Percentiles rank a stretch among this genome's conserved stretches.
Evolutionary conservation across 2,329 filamentous ascomycete genomes (phyloP).

Genomic region (Paraphaeosphaeria sporulosa): DNA sequence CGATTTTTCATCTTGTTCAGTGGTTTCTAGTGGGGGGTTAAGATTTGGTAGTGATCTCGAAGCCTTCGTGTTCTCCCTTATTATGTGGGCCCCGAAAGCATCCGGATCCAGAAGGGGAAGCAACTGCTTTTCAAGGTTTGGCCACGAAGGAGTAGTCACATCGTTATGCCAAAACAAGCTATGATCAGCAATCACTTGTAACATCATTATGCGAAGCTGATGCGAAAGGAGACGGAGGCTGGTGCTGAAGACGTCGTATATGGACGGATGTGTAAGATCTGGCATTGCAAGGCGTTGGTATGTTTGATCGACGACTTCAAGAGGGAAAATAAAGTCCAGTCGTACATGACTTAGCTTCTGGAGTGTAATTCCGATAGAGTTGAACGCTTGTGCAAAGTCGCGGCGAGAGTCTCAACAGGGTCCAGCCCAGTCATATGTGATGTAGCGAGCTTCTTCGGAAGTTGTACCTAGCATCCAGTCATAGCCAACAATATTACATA

Average conservation of each 20-base stretch:
- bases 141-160: not conserved
- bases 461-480: not conserved
- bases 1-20: slow-evolving; percentile 11
- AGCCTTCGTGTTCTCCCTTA: not conserved
- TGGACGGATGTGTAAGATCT: not conserved
- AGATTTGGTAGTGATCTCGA: not conserved
- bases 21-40: slow-evolving; percentile 7
- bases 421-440: not conserved
- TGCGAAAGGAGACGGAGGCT: not conserved
- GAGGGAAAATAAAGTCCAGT: not conserved
- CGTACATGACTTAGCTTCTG: not conserved
- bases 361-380: not conserved
- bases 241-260: not conserved
- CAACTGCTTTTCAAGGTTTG: not conserved
- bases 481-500: slow-evolving; percentile 3
- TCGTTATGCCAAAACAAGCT: slow-evolving; percentile 1
- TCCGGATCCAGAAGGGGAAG: slow-evolving; percentile 1
- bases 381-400: not conserved
- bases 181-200: not conserved
- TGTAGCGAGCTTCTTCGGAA: no score
- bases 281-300: not conserved
- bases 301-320: not conserved
- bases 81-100: slow-evolving; percentile 10
- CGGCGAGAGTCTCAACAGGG: not conserved
- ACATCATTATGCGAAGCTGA: not conserved